Evolutionary conservation across 2,329 filamentous ascomycete genomes (phyloP).

Genomic region (Neodidymelliopsis sp.): DNA sequence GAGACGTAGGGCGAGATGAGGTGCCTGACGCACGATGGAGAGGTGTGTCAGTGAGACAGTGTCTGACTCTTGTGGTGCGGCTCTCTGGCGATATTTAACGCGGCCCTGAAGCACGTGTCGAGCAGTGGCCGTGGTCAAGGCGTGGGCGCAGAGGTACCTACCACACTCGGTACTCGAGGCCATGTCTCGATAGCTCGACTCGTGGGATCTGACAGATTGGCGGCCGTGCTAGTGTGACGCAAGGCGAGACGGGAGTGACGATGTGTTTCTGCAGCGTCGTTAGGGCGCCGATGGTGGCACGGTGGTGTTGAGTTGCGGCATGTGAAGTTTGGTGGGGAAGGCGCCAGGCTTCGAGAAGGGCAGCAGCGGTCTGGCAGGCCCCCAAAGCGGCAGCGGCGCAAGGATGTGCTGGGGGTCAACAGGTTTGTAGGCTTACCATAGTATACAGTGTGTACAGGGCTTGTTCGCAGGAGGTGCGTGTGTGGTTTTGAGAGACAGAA

Average conservation of each 20-base stretch:
- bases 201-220: slow-evolving; percentile 12
- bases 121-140: not conserved
- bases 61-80: slow-evolving; percentile 3
- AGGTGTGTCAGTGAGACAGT: slow-evolving; percentile 10
- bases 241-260: slow-evolving; percentile 21
- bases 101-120: slow-evolving; percentile 9
- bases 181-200: slow-evolving; percentile 3
- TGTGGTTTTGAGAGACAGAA: not conserved
- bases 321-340: slow-evolving; percentile 20
- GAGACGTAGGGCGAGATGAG: slow-evolving; percentile 24
- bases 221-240: slow-evolving; percentile 17
- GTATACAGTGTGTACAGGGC: no score
- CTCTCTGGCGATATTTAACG: slow-evolving; percentile 2
- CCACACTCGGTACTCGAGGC: not conserved
- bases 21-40: slow-evolving; percentile 7
- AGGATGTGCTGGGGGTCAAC: not conserved
- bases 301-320: slow-evolving; percentile 9
- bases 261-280: slow-evolving; percentile 15
- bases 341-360: slow-evolving; percentile 18
- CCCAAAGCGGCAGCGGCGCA: slow-evolving; percentile 7
- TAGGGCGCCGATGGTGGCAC: slow-evolving; percentile 14
- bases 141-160: not conserved
- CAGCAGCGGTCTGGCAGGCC: slow-evolving; percentile 6
- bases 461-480: not conserved
- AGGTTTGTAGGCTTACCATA: no score